phyloP scores from a whole-genome alignment of 495 filamentous ascomycete species.

The Lepraria neglecta region DNA sequence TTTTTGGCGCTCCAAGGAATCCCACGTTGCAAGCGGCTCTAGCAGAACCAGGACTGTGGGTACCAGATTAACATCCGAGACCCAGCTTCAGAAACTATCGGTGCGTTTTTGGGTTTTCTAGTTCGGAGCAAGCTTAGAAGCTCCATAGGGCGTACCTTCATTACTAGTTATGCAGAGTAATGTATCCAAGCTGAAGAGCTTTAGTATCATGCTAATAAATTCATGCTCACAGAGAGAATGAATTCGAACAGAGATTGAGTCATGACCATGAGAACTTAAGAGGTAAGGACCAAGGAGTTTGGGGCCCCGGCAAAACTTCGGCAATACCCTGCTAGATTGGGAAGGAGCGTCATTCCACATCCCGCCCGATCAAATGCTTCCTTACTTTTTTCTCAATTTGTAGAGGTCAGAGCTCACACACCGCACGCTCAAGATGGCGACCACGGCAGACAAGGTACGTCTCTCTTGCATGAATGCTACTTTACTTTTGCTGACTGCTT shows the following conservation, averaged over 20 bases:
- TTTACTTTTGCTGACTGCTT: slow-evolving; percentile 5
- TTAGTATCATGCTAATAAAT: too few relatives aligned
- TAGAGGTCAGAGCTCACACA: not conserved
- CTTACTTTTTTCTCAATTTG: not conserved
- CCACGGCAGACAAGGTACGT: slow-evolving; percentile 88
- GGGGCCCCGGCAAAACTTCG: not conserved
- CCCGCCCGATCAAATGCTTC: not conserved
- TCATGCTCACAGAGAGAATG: too few relatives aligned
- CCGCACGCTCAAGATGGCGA: slow-evolving; percentile 63
- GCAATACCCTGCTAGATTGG: slow-evolving; percentile 6
- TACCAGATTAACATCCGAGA: not conserved
- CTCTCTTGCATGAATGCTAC: slow-evolving; percentile 22
- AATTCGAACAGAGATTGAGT: too few relatives aligned
- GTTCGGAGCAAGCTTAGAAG: too few relatives aligned
- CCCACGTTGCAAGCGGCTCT: slow-evolving; percentile 6
- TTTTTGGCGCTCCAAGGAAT: slow-evolving; percentile 5
- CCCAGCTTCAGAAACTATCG: too few relatives aligned
- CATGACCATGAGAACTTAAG: too few relatives aligned
- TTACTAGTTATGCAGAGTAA: too few relatives aligned
- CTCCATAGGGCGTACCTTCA: too few relatives aligned
- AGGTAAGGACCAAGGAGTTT: too few relatives aligned
- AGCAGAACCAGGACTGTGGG: not conserved
- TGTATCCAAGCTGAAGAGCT: too few relatives aligned
- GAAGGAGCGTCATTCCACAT: slow-evolving; percentile 8
- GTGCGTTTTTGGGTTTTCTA: too few relatives aligned